Percentiles rank a stretch among this genome's conserved stretches.
Conservation (phyloP, 2,329 filamentous ascomycete genomes). For the Triangularia verruculosa region DNA sequence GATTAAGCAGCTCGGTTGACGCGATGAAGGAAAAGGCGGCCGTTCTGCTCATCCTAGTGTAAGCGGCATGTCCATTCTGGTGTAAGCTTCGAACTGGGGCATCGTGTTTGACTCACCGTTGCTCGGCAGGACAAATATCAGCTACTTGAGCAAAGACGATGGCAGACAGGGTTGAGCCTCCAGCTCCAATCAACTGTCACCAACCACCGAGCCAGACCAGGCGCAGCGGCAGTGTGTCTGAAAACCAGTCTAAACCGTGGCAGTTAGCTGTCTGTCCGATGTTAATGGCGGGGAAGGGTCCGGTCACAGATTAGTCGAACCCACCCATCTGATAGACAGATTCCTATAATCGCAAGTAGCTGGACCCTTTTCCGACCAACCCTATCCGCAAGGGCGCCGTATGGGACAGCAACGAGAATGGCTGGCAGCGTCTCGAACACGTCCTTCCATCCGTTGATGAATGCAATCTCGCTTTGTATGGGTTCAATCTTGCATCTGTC, state of each 20-base stretch:
- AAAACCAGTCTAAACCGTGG: constrained; percentile 12
- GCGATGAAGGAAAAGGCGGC: constrained; percentile 21
- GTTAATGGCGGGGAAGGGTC: background rate
- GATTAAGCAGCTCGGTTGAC: constrained; percentile 11
- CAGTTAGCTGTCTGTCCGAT: background rate
- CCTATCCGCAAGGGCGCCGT: constrained; percentile 17
- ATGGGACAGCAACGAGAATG: background rate
- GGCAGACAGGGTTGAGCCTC: constrained; percentile 13
- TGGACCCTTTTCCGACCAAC: constrained; percentile 24
- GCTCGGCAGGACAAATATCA: constrained; percentile 20
- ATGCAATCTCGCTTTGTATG: constrained; percentile 21
- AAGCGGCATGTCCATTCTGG: too few species aligned
- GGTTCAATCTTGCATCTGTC: constrained; percentile 17
- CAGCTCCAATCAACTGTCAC: constrained; percentile 21
- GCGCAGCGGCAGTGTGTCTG: constrained; percentile 16
- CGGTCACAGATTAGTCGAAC: constrained; percentile 20
- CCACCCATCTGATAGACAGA: constrained; percentile 20
- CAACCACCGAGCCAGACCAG: constrained; percentile 22
- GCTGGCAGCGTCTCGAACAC: constrained; percentile 20
- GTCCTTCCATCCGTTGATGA: constrained; percentile 22
- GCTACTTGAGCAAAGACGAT: constrained; percentile 19
- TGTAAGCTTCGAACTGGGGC: background rate
- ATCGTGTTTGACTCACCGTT: constrained; percentile 7
- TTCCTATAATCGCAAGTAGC: constrained; percentile 19
- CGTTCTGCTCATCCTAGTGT: too few species aligned